These are phyloP conservation scores for Aspergillus carbonarius DNA, from an alignment of 2,329 filamentous ascomycete genomes.

Conservation along the genomic window DNA sequence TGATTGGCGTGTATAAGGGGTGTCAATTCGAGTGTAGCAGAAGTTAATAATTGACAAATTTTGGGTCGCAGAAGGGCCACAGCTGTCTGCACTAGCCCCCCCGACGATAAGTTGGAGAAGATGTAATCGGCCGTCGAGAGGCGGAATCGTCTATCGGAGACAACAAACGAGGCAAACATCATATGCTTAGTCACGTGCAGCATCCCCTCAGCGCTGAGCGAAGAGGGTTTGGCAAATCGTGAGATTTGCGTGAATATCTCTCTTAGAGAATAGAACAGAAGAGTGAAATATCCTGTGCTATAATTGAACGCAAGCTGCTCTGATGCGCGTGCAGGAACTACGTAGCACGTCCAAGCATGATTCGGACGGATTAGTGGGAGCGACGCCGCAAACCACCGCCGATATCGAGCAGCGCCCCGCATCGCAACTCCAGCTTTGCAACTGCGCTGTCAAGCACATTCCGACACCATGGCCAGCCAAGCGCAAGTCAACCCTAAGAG, in stretches of 20 bases:
- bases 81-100: slow-evolving; percentile 4
- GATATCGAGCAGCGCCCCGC: slow-evolving; percentile 31
- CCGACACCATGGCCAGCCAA: slow-evolving; percentile 39
- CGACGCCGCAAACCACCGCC: neutral
- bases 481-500: slow-evolving; percentile 43
- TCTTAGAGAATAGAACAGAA: no score
- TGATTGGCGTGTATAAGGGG: slow-evolving; percentile 13
- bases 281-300: no score
- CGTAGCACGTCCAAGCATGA: neutral
- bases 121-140: neutral
- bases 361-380: neutral
- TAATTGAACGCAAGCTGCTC: neutral
- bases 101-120: slow-evolving; percentile 3
- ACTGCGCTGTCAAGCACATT: slow-evolving; percentile 14
- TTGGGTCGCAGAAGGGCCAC: neutral
- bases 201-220: neutral
- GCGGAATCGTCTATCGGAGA: slow-evolving; percentile 3
- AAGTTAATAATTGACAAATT: neutral
- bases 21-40: neutral
- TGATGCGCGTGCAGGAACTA: neutral
- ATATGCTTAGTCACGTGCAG: neutral
- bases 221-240: neutral
- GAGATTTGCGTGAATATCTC: no score
- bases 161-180: slow-evolving; percentile 2
- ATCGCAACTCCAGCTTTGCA: slow-evolving; percentile 33